Conservation (phyloP, 345 rosid genomes). For the Eucalyptus tenuipes region DNA sequence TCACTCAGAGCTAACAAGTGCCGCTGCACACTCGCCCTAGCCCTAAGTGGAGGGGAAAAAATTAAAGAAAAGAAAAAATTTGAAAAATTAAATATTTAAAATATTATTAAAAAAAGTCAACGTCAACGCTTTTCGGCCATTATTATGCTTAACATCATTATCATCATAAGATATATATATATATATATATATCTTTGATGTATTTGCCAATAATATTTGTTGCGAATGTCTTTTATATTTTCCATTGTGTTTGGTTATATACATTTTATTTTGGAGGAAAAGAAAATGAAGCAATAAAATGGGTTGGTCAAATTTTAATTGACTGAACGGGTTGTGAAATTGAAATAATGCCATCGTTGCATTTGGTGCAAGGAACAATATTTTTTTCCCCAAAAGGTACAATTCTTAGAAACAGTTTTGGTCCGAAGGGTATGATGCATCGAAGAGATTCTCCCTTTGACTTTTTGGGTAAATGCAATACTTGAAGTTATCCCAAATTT, state of each 20-base stretch:
- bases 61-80: too few relatives aligned
- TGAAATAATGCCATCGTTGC: background rate
- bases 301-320: background rate
- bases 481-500: background rate
- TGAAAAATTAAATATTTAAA: too few relatives aligned
- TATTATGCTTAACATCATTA: background rate
- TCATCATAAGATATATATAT: background rate
- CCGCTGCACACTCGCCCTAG: accelerated
- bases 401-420: background rate
- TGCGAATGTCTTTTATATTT: background rate
- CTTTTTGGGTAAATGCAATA: background rate
- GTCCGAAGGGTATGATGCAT: background rate
- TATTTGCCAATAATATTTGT: background rate
- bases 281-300: background rate
- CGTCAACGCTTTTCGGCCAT: accelerated
- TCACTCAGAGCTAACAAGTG: too few relatives aligned
- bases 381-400: background rate
- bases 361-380: background rate
- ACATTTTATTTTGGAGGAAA: background rate
- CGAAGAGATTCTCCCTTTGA: background rate
- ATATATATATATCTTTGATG: background rate
- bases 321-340: background rate
- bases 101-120: too few relatives aligned
- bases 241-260: background rate
- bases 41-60: too few relatives aligned